Evolutionary conservation across 495 filamentous ascomycete species (phyloP), one percentile per base, ranked within the genome.

Genomic region (Penicillium arizonense): DNA sequence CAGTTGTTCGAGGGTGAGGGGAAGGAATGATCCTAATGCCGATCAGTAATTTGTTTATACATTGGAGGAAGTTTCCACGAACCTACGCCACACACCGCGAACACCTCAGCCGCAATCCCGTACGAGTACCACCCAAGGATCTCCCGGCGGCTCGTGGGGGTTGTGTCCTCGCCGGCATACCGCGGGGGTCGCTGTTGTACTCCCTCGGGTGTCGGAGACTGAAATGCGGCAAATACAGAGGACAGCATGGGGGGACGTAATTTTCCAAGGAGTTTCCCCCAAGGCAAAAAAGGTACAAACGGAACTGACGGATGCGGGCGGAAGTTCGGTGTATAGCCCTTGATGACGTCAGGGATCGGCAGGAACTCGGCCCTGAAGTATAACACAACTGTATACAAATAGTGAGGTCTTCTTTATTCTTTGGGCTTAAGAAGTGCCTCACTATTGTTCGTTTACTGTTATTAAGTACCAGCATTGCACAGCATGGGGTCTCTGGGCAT

Each of bases 51-150:
- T 39, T 40, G 53, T 39, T 24, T 13, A 14, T 8, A 23, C 23
- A 28, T 36, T 44, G 34, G 10, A 34, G 40, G n/a, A 6, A 43
- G 18, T 1, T 24, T 46, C 24, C 32, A 58, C 57, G 37, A 57
- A 68, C 63, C 79, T 68, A 85, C 74, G 74, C 91, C 91, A 62
- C 90, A 96, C 30, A 96, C 88, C 7, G 93, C 90, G 66, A 95
- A 96, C 34, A 94, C 89, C 65, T 96, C 91, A 13, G 90, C 88
- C 18, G 91, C 91, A 72, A 92, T 92, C 26, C 83, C 88, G 67
- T 96, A 96, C 32, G 86, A 82, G 68, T 95, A 96, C 88, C 91
- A 96, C 53, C 91, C 91, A 41, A 79, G 75, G 28, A 96, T 80
- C 74, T 96, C 91, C 56, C 87, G 87, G 52, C 67, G 72, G 65